A percentile compares a stretch with the other conserved stretches of the same genome.
phyloP scores from a whole-genome alignment of 805 yeast genomes.

The Sporopachydermia lactativora region DNA sequence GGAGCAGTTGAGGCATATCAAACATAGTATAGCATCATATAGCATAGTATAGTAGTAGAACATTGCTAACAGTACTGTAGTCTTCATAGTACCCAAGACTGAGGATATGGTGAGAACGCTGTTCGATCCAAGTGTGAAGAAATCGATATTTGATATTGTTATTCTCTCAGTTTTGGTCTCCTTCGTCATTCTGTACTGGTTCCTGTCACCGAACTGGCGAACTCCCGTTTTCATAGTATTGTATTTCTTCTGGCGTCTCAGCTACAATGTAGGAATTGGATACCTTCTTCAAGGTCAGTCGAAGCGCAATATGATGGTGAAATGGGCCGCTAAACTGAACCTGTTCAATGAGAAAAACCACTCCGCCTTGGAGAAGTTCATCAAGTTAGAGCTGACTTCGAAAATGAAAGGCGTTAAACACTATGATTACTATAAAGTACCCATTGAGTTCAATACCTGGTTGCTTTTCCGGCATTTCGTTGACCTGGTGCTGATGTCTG shows the following conservation, averaged over 20 bases:
- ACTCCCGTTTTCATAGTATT: slow-evolving; percentile 32
- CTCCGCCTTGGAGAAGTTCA: slow-evolving; percentile 24
- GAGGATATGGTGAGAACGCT: slow-evolving; percentile 75
- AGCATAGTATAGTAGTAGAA: no score
- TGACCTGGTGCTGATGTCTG: slow-evolving; percentile 74
- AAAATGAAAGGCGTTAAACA: slow-evolving; percentile 27
- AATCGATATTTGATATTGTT: slow-evolving; percentile 49
- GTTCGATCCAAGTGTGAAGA: slow-evolving; percentile 60
- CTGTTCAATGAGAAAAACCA: slow-evolving; percentile 27
- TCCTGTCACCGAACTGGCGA: slow-evolving; percentile 17
- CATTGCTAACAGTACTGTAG: no score
- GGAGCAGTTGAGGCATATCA: background rate
- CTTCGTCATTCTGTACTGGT: slow-evolving; percentile 16
- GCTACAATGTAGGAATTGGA: slow-evolving; percentile 76
- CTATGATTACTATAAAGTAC: slow-evolving; percentile 27
- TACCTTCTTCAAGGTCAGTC: slow-evolving; percentile 52
- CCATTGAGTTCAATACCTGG: slow-evolving; percentile 77
- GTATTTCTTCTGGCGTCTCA: slow-evolving; percentile 61
- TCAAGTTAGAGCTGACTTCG: slow-evolving; percentile 30
- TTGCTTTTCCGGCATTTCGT: slow-evolving; percentile 64
- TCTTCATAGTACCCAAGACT: slow-evolving; percentile 39
- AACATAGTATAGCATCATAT: background rate
- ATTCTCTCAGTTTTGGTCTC: slow-evolving; percentile 33
- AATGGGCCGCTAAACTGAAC: slow-evolving; percentile 31
- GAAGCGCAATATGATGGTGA: slow-evolving; percentile 36